Conservation (phyloP, 495 filamentous ascomycete genomes). For the Aspergillus saccharolyticus region DNA sequence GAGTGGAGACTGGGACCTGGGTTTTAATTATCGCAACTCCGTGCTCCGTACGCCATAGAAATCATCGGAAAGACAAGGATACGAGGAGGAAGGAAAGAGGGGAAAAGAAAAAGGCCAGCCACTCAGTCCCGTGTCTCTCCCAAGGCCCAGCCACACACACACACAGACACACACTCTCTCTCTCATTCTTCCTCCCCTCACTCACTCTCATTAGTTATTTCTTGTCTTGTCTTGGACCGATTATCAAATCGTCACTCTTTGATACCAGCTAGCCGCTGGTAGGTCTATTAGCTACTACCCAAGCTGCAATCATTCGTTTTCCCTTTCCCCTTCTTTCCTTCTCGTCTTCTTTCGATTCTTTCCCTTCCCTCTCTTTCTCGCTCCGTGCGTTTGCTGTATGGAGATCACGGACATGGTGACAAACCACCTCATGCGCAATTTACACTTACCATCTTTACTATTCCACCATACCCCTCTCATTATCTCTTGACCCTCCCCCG, state of each 20-base stretch:
- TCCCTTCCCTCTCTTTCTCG: background rate
- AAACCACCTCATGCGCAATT: background rate
- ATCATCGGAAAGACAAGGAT: background rate
- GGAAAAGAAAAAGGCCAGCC: background rate
- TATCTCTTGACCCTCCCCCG: background rate
- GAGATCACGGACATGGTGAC: conserved; percentile 1
- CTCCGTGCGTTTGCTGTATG: background rate
- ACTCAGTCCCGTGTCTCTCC: background rate
- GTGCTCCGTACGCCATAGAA: too few species aligned
- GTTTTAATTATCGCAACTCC: background rate
- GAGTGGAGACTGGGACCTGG: too few species aligned
- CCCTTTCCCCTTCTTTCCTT: conserved; percentile 3
- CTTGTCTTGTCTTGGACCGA: background rate
- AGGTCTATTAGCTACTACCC: background rate
- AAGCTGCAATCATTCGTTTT: background rate
- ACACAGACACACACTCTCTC: background rate
- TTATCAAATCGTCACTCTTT: conserved; percentile 4
- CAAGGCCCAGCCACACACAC: too few species aligned
- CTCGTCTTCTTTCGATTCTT: background rate
- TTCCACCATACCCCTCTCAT: background rate
- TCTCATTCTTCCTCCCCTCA: background rate
- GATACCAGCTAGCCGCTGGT: conserved; percentile 5
- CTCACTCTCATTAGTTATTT: background rate
- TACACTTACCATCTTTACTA: background rate
- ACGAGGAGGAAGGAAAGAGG: background rate